Evolutionary conservation across 1,139 yeast species (phyloP).

Genomic region (Blastobotrys raffinosifermentans): DNA sequence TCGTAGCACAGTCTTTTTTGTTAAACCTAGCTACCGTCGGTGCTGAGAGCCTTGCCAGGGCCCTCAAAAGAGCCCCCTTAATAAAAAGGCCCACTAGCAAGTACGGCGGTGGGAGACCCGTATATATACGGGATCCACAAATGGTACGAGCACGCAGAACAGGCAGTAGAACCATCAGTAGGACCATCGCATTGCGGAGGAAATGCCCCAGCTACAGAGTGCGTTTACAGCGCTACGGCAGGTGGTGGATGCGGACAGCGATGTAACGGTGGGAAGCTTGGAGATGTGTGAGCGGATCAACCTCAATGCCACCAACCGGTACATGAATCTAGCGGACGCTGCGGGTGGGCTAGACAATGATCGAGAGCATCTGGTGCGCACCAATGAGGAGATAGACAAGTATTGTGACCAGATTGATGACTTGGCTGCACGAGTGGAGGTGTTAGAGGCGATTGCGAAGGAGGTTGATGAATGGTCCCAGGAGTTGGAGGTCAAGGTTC

Average conservation of each 20-base stretch:
- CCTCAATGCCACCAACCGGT: conserved; percentile 27
- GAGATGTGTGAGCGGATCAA: conserved; percentile 33
- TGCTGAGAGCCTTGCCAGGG: too few relatives aligned
- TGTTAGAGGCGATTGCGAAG: conserved; percentile 41
- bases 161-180: too few relatives aligned
- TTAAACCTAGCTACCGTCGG: too few relatives aligned
- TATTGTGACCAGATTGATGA: conserved; percentile 15
- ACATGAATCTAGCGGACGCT: conserved; percentile 25
- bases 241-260: conserved; percentile 31
- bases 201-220: too few relatives aligned
- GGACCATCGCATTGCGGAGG: too few relatives aligned
- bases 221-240: conserved; percentile 12
- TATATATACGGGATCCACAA: too few relatives aligned
- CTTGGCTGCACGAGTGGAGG: conserved; percentile 44
- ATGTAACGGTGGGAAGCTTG: conserved; percentile 26
- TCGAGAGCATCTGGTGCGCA: conserved; percentile 15
- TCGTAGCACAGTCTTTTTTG: too few relatives aligned
- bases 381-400: conserved; percentile 16
- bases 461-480: conserved; percentile 60
- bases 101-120: too few relatives aligned
- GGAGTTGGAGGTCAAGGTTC: conserved; percentile 43
- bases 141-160: too few relatives aligned
- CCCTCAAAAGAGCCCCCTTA: too few relatives aligned
- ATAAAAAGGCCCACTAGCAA: too few relatives aligned
- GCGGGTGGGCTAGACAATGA: conserved; percentile 25